Evolutionary conservation across 306 rosid genomes (phyloP).

Genomic region (Senna siamea): DNA sequence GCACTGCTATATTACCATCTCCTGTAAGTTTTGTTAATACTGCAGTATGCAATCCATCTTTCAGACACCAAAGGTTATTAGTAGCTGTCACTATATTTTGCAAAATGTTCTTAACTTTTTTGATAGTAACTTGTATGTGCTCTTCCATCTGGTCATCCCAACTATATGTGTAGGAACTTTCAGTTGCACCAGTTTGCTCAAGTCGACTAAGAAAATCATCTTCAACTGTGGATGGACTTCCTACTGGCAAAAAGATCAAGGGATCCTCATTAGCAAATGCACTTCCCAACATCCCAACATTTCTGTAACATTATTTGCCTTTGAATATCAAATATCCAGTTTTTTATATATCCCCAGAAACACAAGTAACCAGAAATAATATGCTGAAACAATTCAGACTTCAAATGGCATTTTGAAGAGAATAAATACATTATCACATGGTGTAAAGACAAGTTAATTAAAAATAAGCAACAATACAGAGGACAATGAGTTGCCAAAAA

Average conservation of each 20-base stretch:
- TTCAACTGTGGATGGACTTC: conserved; percentile 47
- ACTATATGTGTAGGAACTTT: conserved; percentile 58
- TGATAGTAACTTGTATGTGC: conserved; percentile 36
- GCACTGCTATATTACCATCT: conserved; percentile 50
- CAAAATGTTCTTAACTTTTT: conserved; percentile 45
- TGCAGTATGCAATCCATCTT: conserved; percentile 55
- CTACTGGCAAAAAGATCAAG: conserved; percentile 48
- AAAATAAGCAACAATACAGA: not conserved
- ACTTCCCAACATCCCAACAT: conserved; percentile 1
- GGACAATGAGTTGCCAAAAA: not conserved
- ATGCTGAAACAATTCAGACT: not conserved
- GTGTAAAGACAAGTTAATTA: not conserved
- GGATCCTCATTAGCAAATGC: conserved; percentile 3
- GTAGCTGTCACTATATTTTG: conserved; percentile 44
- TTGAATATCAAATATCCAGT: conserved; percentile 1
- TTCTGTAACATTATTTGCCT: not conserved
- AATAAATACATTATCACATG: not conserved
- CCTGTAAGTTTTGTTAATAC: conserved; percentile 49
- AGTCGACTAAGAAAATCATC: conserved; percentile 66
- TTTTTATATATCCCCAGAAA: not conserved
- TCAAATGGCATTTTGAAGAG: not conserved
- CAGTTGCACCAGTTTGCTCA: conserved; percentile 66
- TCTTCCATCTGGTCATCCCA: conserved; percentile 47
- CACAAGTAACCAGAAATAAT: not conserved
- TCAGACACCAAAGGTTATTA: conserved; percentile 57